Percentiles rank a stretch among this genome's conserved stretches.
These are phyloP conservation scores for Aureobasidium namibiae DNA, from an alignment of 2,329 filamentous ascomycete species.

Conservation along the genomic window DNA sequence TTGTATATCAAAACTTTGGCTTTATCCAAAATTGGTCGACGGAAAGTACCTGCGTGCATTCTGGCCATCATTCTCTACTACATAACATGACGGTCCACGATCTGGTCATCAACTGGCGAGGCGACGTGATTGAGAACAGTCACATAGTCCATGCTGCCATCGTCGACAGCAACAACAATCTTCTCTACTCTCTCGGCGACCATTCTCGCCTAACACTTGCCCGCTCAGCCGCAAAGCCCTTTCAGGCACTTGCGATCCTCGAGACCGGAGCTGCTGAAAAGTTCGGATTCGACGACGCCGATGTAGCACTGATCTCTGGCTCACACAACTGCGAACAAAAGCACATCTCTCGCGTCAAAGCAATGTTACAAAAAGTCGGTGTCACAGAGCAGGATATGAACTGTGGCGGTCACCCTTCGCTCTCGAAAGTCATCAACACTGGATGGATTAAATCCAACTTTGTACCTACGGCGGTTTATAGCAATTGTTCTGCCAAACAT, in stretches of 20 bases:
- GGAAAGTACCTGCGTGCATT: no score
- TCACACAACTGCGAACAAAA: not conserved
- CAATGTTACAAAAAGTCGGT: not conserved
- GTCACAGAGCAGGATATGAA: not conserved
- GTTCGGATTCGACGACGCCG: not conserved
- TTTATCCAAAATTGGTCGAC: no score
- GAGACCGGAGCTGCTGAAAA: not conserved
- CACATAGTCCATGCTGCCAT: not conserved
- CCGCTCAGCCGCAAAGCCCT: not conserved
- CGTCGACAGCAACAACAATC: not conserved
- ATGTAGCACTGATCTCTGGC: not conserved
- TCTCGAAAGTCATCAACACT: not conserved
- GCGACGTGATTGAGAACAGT: not conserved
- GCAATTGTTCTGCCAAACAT: constrained; percentile 1
- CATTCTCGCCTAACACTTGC: not conserved
- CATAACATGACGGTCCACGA: not conserved
- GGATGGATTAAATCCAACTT: not conserved
- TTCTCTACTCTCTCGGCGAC: not conserved
- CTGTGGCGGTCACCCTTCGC: not conserved
- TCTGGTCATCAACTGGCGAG: not conserved
- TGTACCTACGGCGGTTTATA: not conserved
- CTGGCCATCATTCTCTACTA: no score
- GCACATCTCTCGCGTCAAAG: not conserved
- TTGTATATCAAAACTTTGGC: not conserved
- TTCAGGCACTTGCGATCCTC: not conserved